phyloP scores from a whole-genome alignment of 192 early-diverging fungal species.

The Nowakowskiella sp. region DNA sequence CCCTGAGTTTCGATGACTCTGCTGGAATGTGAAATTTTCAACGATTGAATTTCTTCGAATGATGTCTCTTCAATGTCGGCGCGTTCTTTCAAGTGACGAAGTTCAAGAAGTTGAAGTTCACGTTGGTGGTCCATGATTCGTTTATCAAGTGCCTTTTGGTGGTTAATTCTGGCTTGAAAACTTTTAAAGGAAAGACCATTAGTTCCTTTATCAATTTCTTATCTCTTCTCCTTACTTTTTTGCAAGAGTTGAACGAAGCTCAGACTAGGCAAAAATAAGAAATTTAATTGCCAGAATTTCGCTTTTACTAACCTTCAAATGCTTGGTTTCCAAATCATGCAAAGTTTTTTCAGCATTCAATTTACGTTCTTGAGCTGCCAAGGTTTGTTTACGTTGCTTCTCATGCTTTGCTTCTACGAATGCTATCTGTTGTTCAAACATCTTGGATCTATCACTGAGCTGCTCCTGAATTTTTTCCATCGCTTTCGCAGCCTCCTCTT shows the following conservation, averaged over 20 bases:
- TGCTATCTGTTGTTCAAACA: too few species aligned
- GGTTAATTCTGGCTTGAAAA: constrained; percentile 18
- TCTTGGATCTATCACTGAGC: too few species aligned
- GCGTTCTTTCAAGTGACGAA: constrained; percentile 26
- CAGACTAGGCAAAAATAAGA: too few species aligned
- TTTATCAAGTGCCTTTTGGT: constrained; percentile 19
- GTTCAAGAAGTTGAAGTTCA: constrained; percentile 27
- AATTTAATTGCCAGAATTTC: too few species aligned
- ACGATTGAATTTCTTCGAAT: constrained; percentile 27
- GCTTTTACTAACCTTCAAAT: constrained; percentile 8
- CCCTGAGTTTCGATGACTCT: constrained; percentile 15
- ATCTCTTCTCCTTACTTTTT: too few species aligned
- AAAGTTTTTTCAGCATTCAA: constrained; percentile 10
- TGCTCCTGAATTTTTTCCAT: too few species aligned
- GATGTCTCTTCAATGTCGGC: constrained; percentile 19
- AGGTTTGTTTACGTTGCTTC: constrained; percentile 21
- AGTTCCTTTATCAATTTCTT: too few species aligned
- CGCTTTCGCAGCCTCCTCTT: too few species aligned
- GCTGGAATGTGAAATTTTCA: constrained; percentile 1
- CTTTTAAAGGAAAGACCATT: too few species aligned
- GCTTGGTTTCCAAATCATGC: constrained; percentile 14
- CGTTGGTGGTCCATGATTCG: constrained; percentile 24
- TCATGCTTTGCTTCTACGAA: constrained; percentile 24
- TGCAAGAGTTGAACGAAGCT: too few species aligned
- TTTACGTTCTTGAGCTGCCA: constrained; percentile 16